Base-by-base conservation (phyloP, 2,329 filamentous ascomycete species). In the Cryphonectria carpinicola region DNA sequence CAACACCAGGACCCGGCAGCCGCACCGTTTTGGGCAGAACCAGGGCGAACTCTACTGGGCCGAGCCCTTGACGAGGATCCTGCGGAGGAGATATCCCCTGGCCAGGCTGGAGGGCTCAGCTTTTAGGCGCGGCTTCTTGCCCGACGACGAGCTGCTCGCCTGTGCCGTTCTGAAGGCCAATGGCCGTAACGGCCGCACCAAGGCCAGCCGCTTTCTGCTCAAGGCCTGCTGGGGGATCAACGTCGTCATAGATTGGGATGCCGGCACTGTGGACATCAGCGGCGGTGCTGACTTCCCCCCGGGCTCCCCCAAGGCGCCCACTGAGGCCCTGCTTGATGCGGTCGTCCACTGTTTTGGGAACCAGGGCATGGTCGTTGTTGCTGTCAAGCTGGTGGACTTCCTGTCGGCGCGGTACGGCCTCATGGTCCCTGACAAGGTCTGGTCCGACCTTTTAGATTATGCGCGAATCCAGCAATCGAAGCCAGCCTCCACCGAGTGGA, bases 301-400 rank as follows among this genome's bases (percentile, higher is more conserved):
- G 0, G 82, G 84, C 39, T 90, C 87, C 1, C 85, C 87, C 10
- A 78, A 91, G 43, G 81, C 83, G 66, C 93, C 93, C 2, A 88
- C 87, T 0, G 73, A 78, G 10, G 81, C 82, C 2, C 82, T 95
- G 0, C 83, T 95, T 32, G 83, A 87, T 68, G 86, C 90, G 11
- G 81, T 95, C n/a, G 90, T 91, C 7, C 89, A 93, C 76, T 83
- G 85, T 1, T 92, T 91, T 73, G 87, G 91, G n/a, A 85, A 84
- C 72, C 93, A 91, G 79, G 89, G 87, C 64, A 84, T 90, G 68
- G 83, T 94, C 4, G 77, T 83, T 0, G 82, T 84, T 1, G 92
- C 88, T 17, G 76, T 91, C 37, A 84, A 86, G 56, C 76, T 92
- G 0, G 80, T 94, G 17, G 85, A 92, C 71, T 87, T 87, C 74